phyloP scores from a whole-genome alignment of 768 basidiomycete species.

The Suillus subalutaceus region DNA sequence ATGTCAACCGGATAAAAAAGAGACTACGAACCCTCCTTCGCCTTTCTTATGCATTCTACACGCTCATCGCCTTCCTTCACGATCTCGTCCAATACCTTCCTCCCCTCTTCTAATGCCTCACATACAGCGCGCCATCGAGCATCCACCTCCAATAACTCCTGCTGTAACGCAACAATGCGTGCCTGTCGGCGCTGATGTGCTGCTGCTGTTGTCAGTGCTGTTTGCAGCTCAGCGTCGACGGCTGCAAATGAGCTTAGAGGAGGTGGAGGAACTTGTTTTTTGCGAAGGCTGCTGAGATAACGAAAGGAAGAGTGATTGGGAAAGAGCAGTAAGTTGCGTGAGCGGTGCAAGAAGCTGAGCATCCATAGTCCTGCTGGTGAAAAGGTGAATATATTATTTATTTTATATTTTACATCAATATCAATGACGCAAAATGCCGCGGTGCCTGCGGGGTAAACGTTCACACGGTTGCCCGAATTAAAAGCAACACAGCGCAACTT shows the following conservation, averaged over 20 bases:
- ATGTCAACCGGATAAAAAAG: neutral
- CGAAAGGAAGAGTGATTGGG: conserved; percentile 67
- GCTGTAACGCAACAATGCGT: conserved; percentile 69
- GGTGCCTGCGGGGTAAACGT: neutral
- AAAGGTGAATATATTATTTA: neutral
- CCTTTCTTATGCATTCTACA: conserved; percentile 67
- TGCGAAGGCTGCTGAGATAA: conserved; percentile 58
- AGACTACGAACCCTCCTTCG: conserved; percentile 60
- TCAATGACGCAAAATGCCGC: neutral
- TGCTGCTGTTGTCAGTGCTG: conserved; percentile 65
- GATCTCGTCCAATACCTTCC: conserved; percentile 66
- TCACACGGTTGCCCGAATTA: neutral
- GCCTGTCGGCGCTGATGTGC: conserved; percentile 78
- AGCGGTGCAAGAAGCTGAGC: conserved; percentile 59
- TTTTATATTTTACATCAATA: neutral
- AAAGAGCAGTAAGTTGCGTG: conserved; percentile 63
- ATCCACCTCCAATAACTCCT: conserved; percentile 72
- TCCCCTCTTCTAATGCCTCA: conserved; percentile 63
- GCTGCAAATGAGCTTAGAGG: conserved; percentile 51
- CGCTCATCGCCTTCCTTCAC: conserved; percentile 78
- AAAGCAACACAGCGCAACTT: neutral
- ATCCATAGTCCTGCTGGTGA: conserved; percentile 43
- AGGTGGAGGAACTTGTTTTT: conserved; percentile 61
- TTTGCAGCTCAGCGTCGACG: conserved; percentile 58
- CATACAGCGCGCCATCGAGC: conserved; percentile 70